Conservation (phyloP, 768 basidiomycete species). For the Epithele typhae region DNA sequence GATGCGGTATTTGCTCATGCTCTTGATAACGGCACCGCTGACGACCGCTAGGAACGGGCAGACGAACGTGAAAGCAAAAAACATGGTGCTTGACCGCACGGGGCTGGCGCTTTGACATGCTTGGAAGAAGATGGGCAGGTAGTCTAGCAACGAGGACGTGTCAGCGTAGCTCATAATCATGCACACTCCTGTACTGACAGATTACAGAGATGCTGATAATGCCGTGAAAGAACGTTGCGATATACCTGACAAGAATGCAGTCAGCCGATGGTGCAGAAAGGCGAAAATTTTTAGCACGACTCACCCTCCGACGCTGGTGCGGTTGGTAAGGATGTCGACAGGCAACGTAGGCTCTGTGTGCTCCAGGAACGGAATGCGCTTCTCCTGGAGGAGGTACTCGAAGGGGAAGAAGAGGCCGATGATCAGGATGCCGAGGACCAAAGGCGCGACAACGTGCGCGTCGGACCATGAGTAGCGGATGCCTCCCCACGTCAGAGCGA, state of each 20-base stretch:
- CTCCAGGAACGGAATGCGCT: neutral
- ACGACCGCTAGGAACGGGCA: slow-evolving; percentile 21
- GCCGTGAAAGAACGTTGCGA: slow-evolving; percentile 2
- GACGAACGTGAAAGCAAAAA: slow-evolving; percentile 29
- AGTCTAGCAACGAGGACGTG: slow-evolving; percentile 34
- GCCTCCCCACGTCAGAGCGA: slow-evolving; percentile 31
- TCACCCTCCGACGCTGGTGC: slow-evolving; percentile 3
- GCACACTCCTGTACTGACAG: neutral
- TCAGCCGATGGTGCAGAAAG: no score
- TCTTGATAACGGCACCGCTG: slow-evolving; percentile 31
- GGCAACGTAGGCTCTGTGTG: slow-evolving; percentile 28
- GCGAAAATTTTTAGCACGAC: neutral
- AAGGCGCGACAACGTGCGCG: slow-evolving; percentile 18
- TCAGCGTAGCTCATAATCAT: no score
- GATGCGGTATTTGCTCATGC: slow-evolving; percentile 32
- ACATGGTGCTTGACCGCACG: slow-evolving; percentile 4
- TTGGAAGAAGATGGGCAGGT: slow-evolving; percentile 35
- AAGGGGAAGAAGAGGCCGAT: slow-evolving; percentile 21
- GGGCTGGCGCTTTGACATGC: slow-evolving; percentile 35
- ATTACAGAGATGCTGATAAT: slow-evolving; percentile 1
- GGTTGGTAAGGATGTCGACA: neutral
- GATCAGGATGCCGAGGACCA: slow-evolving; percentile 4
- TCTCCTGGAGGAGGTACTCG: slow-evolving; percentile 21
- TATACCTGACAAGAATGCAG: neutral
- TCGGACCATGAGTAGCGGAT: slow-evolving; percentile 29